Conservation (phyloP, 2,329 filamentous ascomycete species). For the Ascochyta koolunga region DNA sequence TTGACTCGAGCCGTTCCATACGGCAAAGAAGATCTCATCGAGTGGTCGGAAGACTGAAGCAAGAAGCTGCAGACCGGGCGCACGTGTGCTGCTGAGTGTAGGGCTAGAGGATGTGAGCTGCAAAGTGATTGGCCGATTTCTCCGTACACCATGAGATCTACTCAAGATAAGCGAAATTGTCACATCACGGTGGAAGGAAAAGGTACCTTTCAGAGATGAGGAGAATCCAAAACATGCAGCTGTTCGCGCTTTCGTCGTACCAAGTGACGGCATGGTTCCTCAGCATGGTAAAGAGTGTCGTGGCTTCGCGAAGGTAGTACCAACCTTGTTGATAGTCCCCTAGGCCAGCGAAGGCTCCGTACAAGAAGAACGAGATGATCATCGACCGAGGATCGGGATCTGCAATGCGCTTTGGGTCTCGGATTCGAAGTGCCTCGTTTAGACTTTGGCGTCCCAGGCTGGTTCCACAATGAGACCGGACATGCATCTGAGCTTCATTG, state of each 20-base stretch:
- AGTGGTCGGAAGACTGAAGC: slow-evolving; percentile 70
- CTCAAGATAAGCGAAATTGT: slow-evolving; percentile 1
- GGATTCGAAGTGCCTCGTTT: slow-evolving; percentile 31
- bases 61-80: slow-evolving; percentile 61
- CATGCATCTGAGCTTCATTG: neutral
- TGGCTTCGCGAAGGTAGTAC: slow-evolving; percentile 79
- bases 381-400: slow-evolving; percentile 47
- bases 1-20: slow-evolving; percentile 70
- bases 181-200: neutral
- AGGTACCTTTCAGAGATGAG: slow-evolving; percentile 35
- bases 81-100: slow-evolving; percentile 66
- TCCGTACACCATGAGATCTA: slow-evolving; percentile 73
- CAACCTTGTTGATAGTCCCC: slow-evolving; percentile 78
- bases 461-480: neutral
- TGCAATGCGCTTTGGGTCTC: slow-evolving; percentile 24
- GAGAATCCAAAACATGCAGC: slow-evolving; percentile 33
- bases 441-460: slow-evolving; percentile 26
- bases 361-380: slow-evolving; percentile 80
- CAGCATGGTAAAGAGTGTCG: slow-evolving; percentile 61
- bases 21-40: slow-evolving; percentile 66
- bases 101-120: slow-evolving; percentile 72
- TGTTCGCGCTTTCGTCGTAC: slow-evolving; percentile 19
- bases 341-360: slow-evolving; percentile 72
- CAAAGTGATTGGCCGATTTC: slow-evolving; percentile 71
- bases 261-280: slow-evolving; percentile 16